These are phyloP conservation scores for Aspergillus sclerotialis DNA, from an alignment of 2,329 filamentous ascomycete genomes.

Conservation along the genomic window DNA sequence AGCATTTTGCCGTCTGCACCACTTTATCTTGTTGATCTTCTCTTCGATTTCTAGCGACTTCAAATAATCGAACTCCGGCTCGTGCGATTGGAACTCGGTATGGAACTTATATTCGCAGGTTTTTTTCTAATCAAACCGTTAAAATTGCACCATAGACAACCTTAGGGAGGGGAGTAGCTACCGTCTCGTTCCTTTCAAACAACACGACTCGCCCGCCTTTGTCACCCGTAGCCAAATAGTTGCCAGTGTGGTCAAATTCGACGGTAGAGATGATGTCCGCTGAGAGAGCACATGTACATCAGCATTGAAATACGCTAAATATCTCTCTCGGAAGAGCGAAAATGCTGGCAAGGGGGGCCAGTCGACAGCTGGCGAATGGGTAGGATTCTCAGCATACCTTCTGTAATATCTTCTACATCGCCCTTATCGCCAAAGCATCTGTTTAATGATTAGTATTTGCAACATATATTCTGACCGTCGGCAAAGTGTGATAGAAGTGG, in stretches of 20 bases:
- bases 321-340: too few species aligned
- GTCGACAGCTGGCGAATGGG: background rate
- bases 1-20: slow-evolving; percentile 95
- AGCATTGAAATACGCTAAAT: too few species aligned
- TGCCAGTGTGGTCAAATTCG: slow-evolving; percentile 47
- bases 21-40: slow-evolving; percentile 99
- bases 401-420: slow-evolving; percentile 97
- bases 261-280: slow-evolving; percentile 48
- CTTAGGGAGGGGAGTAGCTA: slow-evolving; percentile 32
- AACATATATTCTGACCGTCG: background rate
- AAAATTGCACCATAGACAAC: slow-evolving; percentile 16
- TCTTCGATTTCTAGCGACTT: slow-evolving; percentile 99
- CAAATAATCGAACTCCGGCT: slow-evolving; percentile 98
- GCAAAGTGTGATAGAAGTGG: background rate
- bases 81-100: slow-evolving; percentile 98
- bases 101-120: slow-evolving; percentile 99
- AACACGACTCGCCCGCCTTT: slow-evolving; percentile 47
- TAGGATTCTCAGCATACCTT: slow-evolving; percentile 53
- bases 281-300: slow-evolving; percentile 12
- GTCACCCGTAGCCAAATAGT: slow-evolving; percentile 47
- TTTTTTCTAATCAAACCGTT: slow-evolving; percentile 68
- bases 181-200: slow-evolving; percentile 78
- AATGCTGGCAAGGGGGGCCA: too few species aligned
- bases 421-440: slow-evolving; percentile 99
- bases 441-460: slow-evolving; percentile 9